Percentiles rank a stretch among this genome's conserved stretches.
phyloP scores from a whole-genome alignment of 352 stramenopile genomes.

The Stramenopiles sp. region DNA sequence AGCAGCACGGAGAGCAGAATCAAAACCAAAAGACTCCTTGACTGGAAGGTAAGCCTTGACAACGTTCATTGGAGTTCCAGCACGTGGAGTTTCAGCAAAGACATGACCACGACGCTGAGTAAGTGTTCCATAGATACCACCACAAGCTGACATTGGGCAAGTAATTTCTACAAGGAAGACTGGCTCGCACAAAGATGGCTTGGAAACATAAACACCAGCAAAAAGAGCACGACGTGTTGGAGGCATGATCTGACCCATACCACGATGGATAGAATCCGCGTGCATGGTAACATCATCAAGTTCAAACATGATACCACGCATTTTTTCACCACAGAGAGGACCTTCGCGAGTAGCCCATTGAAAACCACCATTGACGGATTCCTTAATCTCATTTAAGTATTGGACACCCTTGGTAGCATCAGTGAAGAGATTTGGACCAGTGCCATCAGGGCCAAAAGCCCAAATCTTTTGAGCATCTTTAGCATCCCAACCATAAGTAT shows the following conservation, averaged over 20 bases:
- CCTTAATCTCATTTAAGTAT: constrained; percentile 98
- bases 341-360: constrained; percentile 88
- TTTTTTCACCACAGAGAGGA: constrained; percentile 84
- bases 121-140: constrained; percentile 92
- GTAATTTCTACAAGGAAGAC: constrained; percentile 95
- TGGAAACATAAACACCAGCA: constrained; percentile 64
- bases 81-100: constrained; percentile 86
- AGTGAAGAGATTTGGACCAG: constrained; percentile 86
- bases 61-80: constrained; percentile 78
- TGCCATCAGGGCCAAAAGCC: constrained; percentile 93
- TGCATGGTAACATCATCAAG: constrained; percentile 95
- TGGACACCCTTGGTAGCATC: constrained; percentile 97
- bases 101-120: constrained; percentile 90
- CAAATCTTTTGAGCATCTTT: constrained; percentile 95
- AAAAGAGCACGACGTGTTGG: constrained; percentile 90
- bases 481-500: constrained; percentile 61
- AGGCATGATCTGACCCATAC: constrained; percentile 98
- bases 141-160: constrained; percentile 85
- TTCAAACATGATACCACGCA: constrained; percentile 83
- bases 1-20: constrained; percentile 72
- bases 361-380: constrained; percentile 90
- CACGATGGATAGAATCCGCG: constrained; percentile 97
- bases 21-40: constrained; percentile 99
- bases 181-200: constrained; percentile 79
- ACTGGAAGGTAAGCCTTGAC: constrained; percentile 95